These are phyloP conservation scores for Prorocentrum cordatum DNA, from an alignment of 169 alveolate genomes.

Conservation along the genomic window DNA sequence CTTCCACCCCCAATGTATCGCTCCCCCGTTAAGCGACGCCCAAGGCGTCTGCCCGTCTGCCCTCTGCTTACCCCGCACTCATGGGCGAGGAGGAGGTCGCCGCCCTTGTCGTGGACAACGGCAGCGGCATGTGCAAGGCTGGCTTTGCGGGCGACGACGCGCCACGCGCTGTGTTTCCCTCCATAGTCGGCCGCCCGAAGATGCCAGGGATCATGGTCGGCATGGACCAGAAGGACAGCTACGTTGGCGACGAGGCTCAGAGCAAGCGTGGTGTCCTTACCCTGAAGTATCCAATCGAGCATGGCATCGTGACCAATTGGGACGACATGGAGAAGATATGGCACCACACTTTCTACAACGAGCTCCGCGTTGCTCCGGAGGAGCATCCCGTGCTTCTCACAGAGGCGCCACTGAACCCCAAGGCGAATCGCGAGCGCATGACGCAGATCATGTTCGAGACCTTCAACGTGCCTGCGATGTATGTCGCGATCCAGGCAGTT, in stretches of 20 bases:
- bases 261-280: conserved; percentile 91
- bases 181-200: conserved; percentile 96
- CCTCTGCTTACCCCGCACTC: no score
- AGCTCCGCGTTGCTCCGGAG: conserved; percentile 92
- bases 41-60: no score
- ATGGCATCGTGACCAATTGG: conserved; percentile 96
- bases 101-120: conserved; percentile 93
- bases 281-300: conserved; percentile 92
- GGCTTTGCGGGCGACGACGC: conserved; percentile 99
- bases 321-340: conserved; percentile 96
- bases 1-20: no score
- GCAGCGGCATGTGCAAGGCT: conserved; percentile 98
- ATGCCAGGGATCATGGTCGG: conserved; percentile 89
- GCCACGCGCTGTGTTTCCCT: conserved; percentile 97
- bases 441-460: conserved; percentile 48
- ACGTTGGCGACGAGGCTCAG: conserved; percentile 97
- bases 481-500: no score
- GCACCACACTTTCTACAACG: conserved; percentile 96
- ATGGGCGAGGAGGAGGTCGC: conserved; percentile 12
- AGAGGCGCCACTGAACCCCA: conserved; percentile 94
- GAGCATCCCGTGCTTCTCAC: conserved; percentile 94
- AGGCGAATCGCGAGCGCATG: conserved; percentile 54
- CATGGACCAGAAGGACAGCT: conserved; percentile 91
- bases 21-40: no score
- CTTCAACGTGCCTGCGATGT: no score